These are phyloP conservation scores for Trichoderma atroviride DNA, from an alignment of 2,329 filamentous ascomycete species.

Conservation along the genomic window DNA sequence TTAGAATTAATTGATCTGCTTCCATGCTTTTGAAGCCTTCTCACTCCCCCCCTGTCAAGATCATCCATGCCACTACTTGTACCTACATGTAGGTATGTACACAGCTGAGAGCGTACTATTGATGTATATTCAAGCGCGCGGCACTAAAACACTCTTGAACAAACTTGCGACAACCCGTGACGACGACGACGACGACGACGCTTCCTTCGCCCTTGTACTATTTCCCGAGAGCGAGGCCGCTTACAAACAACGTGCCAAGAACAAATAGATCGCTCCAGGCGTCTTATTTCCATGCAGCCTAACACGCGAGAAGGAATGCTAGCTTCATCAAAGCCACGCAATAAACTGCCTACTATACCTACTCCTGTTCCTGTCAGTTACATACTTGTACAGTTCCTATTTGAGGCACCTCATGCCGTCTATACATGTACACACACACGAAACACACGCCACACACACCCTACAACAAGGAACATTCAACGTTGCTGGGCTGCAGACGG, in stretches of 20 bases:
- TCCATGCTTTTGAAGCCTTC: background rate
- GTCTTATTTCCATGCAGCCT: too few species aligned
- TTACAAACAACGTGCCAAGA: background rate
- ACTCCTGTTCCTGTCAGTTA: background rate
- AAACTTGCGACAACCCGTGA: background rate
- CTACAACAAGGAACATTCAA: background rate
- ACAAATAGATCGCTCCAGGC: background rate
- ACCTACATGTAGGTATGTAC: background rate
- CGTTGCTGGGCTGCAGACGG: background rate
- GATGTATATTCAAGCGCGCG: background rate
- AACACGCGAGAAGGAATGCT: background rate
- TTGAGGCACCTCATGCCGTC: background rate
- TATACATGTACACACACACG: background rate
- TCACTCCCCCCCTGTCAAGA: background rate
- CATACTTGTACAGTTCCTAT: background rate
- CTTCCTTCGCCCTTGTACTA: background rate
- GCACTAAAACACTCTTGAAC: background rate
- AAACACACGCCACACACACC: background rate
- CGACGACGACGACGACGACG: background rate
- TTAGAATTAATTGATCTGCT: background rate
- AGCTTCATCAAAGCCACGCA: background rate
- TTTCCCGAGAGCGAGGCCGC: background rate
- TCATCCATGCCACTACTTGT: background rate
- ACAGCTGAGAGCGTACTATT: too few species aligned
- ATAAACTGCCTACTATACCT: background rate